These are phyloP conservation scores for Talaromyces sp. DNA, from an alignment of 2,329 filamentous ascomycete genomes.

Conservation along the genomic window DNA sequence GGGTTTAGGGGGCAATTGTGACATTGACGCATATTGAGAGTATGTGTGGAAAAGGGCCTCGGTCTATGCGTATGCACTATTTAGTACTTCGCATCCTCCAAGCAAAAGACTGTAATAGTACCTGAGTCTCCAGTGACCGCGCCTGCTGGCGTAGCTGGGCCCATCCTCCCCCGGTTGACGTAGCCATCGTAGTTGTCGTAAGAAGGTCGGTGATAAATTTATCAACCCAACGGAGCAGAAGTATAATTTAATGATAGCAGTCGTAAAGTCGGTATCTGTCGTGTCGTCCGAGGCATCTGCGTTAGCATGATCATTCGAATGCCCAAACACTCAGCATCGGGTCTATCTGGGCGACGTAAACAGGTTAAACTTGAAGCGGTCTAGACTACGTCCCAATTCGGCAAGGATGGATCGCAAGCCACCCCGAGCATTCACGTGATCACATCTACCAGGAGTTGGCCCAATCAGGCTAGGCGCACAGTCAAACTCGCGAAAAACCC, in stretches of 20 bases:
- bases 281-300: slow-evolving; percentile 4
- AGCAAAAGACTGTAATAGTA: slow-evolving; percentile 37
- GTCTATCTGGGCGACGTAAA: background rate
- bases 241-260: background rate
- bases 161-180: slow-evolving; percentile 68
- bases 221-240: background rate
- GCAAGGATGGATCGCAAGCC: slow-evolving; percentile 11
- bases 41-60: slow-evolving; percentile 69
- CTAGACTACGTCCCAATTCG: background rate
- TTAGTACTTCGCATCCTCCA: background rate
- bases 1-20: slow-evolving; percentile 76
- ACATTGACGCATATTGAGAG: slow-evolving; percentile 80
- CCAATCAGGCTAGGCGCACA: slow-evolving; percentile 9
- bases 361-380: slow-evolving; percentile 6
- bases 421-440: slow-evolving; percentile 11
- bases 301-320: background rate
- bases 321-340: background rate
- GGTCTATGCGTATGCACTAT: slow-evolving; percentile 54
- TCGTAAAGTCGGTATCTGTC: background rate
- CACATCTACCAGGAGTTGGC: background rate
- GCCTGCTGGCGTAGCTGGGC: slow-evolving; percentile 91
- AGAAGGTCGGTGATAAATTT: background rate
- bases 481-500: slow-evolving; percentile 35
- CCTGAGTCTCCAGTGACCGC: slow-evolving; percentile 83
- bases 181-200: slow-evolving; percentile 44